Evolutionary conservation across 768 basidiomycete genomes (phyloP).

Genomic region (Favolaschia claudopus): DNA sequence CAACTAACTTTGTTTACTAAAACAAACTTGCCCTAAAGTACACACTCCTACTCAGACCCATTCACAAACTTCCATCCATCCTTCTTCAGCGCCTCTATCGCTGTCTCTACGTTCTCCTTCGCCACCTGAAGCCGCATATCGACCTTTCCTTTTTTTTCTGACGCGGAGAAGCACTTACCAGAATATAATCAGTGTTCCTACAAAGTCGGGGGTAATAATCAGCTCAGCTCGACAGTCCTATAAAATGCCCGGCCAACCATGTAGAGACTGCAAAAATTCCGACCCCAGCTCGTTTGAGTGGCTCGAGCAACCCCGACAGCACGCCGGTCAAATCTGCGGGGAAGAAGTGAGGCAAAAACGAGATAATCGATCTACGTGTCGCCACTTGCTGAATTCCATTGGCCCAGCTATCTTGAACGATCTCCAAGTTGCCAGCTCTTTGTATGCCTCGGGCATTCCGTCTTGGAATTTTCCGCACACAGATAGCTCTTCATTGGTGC

Average conservation of each 20-base stretch:
- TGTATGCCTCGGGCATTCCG: constrained; percentile 43
- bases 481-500: constrained; percentile 68
- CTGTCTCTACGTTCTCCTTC: constrained; percentile 47
- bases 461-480: constrained; percentile 56
- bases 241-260: constrained; percentile 48
- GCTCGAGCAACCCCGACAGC: constrained; percentile 58
- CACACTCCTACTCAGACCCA: not conserved
- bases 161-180: constrained; percentile 33
- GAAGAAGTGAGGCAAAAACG: not conserved
- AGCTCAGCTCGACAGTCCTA: not conserved
- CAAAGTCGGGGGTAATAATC: not conserved
- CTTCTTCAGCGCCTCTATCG: constrained; percentile 48
- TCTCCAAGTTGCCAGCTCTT: constrained; percentile 55
- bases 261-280: constrained; percentile 70
- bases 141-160: not conserved
- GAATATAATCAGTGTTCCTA: constrained; percentile 74
- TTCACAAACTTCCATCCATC: constrained; percentile 62
- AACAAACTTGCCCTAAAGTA: constrained; percentile 8
- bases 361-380: not conserved
- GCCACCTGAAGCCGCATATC: constrained; percentile 41
- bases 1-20: constrained; percentile 28
- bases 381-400: constrained; percentile 66
- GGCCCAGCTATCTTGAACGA: constrained; percentile 71
- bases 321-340: constrained; percentile 66
- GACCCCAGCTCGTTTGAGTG: constrained; percentile 58